These are phyloP conservation scores for Melampsora abietis-canadensis DNA, from an alignment of 1,284 basidiomycete species.

Conservation along the genomic window DNA sequence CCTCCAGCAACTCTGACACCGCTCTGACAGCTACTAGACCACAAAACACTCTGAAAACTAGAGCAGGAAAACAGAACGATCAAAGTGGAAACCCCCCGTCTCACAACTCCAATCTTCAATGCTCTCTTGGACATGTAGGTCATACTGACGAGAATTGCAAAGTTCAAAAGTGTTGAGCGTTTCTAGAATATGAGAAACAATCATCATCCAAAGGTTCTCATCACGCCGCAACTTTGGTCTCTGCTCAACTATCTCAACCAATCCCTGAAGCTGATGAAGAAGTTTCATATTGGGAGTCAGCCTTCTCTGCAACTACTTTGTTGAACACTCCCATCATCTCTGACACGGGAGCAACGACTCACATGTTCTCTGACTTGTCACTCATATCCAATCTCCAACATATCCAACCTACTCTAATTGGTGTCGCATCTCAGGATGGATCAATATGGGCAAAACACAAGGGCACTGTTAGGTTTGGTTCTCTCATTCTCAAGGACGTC, in stretches of 20 bases:
- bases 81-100: too few species aligned
- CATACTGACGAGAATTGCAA: not conserved
- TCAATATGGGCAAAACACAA: not conserved
- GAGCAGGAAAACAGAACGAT: not conserved
- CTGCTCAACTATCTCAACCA: not conserved
- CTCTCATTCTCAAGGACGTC: not conserved
- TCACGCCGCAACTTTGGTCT: not conserved
- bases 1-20: not conserved
- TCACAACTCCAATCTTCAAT: not conserved
- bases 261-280: not conserved
- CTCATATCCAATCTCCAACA: not conserved
- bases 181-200: not conserved
- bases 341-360: not conserved
- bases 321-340: not conserved
- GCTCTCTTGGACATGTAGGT: not conserved
- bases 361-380: not conserved
- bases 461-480: not conserved
- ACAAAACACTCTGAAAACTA: not conserved
- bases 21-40: not conserved
- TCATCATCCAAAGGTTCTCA: not conserved
- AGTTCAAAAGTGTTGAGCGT: not conserved
- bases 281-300: not conserved
- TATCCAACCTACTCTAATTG: not conserved
- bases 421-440: not conserved
- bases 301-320: not conserved